Conservation (phyloP, 2,329 filamentous ascomycete genomes). For the Cordyceps militaris region DNA sequence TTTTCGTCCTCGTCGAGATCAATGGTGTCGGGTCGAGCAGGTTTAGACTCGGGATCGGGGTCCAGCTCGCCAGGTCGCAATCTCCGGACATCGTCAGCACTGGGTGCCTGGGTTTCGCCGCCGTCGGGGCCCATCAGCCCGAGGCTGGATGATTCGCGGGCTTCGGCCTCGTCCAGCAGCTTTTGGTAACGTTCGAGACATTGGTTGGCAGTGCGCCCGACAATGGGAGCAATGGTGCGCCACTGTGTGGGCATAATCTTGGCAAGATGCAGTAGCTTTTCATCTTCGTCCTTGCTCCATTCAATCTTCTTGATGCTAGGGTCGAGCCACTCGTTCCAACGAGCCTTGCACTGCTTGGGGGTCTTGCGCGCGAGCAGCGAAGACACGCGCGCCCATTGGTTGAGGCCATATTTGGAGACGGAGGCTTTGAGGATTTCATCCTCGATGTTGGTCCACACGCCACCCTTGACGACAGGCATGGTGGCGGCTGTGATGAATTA, state of each 20-base stretch:
- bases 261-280: slow-evolving; percentile 90
- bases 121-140: slow-evolving; percentile 80
- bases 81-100: slow-evolving; percentile 83
- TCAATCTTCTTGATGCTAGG: slow-evolving; percentile 97
- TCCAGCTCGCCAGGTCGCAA: slow-evolving; percentile 90
- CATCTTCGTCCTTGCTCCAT: slow-evolving; percentile 98
- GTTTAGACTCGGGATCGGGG: slow-evolving; percentile 95
- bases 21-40: slow-evolving; percentile 90
- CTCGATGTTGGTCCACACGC: slow-evolving; percentile 70
- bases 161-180: slow-evolving; percentile 90
- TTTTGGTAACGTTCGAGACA: slow-evolving; percentile 97
- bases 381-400: slow-evolving; percentile 97
- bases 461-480: slow-evolving; percentile 69
- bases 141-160: slow-evolving; percentile 75
- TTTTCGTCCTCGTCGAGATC: slow-evolving; percentile 99
- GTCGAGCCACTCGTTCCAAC: slow-evolving; percentile 98
- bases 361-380: slow-evolving; percentile 96
- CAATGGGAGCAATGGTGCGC: slow-evolving; percentile 95
- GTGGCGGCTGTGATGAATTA: slow-evolving; percentile 20
- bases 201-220: slow-evolving; percentile 92
- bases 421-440: slow-evolving; percentile 97
- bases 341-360: slow-evolving; percentile 96
- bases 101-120: slow-evolving; percentile 79
- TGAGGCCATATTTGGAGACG: slow-evolving; percentile 89
- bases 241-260: slow-evolving; percentile 99